Evolutionary conservation across 176 grass and related monocot genomes (phyloP), one percentile per base, ranked within the genome.

Genomic region (Lolium multiflorum): DNA sequence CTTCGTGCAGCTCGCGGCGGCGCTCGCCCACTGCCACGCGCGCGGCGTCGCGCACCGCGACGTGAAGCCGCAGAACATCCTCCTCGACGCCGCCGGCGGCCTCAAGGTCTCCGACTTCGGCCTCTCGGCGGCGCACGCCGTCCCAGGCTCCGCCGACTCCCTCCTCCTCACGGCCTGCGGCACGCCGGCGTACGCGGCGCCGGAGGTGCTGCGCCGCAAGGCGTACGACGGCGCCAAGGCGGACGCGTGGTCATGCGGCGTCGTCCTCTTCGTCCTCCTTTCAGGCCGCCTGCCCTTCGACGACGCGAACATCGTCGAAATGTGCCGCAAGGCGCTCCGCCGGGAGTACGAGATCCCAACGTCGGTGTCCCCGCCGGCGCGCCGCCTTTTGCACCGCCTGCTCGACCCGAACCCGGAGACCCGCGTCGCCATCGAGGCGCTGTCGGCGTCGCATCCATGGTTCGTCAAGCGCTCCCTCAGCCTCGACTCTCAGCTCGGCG

Each of bases 101-200:
- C 88, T 99, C 84, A 99, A 99, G 89, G 97, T 99, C 84, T 99
- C 97, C 51, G 94, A 99, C 20, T 99, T 99, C 75, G 97, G 97
- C 3, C 94, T 99, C 71, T 94, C 92, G 49, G 89, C 93, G 41
- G 92, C 22, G 10, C 22, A 2, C 60, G 60, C 26, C 21, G 60
- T 98, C 18, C 66, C 84, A 17, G 87, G 65, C 61, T 85, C 82
- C 55, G 55, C 76, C 15, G 91, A 89, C 62, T 82, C 87, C 59
- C 71, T 60, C 26, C 95, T 98, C 18, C 90, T 83, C 81, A 98
- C 91, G 0, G 83, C 89, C 8, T 95, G 93, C 66, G 95, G 93
- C 58, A 95, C 93, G 5, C 95, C 93, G 16, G 91, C 91, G 0
- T 98, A 82, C 74, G 85, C 89, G 3, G 96, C 96, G 24, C 96